Evolutionary conservation across 768 basidiomycete species (phyloP).

Genomic region (Cyclocybe cylindracea): DNA sequence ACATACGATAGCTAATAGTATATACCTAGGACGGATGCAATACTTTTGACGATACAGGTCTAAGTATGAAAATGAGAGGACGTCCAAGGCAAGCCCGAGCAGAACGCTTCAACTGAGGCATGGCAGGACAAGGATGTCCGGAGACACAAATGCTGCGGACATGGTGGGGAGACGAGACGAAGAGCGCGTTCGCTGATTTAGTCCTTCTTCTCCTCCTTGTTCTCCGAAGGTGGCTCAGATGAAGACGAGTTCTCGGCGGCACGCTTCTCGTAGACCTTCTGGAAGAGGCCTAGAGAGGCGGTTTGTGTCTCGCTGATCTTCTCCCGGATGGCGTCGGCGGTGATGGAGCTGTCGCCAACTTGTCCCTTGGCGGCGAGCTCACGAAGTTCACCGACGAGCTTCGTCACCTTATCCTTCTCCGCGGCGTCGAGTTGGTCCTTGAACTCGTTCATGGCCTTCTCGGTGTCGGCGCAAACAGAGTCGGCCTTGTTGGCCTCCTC

Average conservation of each 20-base stretch:
- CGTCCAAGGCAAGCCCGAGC: conserved; percentile 11
- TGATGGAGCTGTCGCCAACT: conserved; percentile 76
- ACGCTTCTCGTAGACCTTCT: conserved; percentile 96
- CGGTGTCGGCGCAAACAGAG: conserved; percentile 90
- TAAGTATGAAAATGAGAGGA: conserved; percentile 25
- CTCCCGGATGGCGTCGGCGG: conserved; percentile 85
- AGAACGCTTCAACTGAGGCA: background rate
- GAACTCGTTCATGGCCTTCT: conserved; percentile 98
- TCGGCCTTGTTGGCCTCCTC: conserved; percentile 98
- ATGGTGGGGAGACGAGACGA: conserved; percentile 11
- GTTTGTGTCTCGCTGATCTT: conserved; percentile 94
- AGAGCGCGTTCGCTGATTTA: conserved; percentile 35
- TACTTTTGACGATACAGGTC: conserved; percentile 33
- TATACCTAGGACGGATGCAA: conserved; percentile 15
- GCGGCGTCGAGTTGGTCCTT: conserved; percentile 91
- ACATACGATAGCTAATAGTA: conserved; percentile 16
- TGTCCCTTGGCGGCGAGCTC: conserved; percentile 91
- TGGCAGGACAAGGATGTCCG: conserved; percentile 5
- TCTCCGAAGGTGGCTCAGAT: conserved; percentile 44
- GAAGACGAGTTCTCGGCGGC: conserved; percentile 64
- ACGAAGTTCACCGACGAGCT: conserved; percentile 84
- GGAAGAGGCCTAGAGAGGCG: conserved; percentile 95
- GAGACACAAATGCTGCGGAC: conserved; percentile 8
- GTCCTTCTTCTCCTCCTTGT: conserved; percentile 86
- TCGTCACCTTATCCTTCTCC: conserved; percentile 93